phyloP scores from a whole-genome alignment of 148 eudicot genomes.

The Rhododendron vialii region DNA sequence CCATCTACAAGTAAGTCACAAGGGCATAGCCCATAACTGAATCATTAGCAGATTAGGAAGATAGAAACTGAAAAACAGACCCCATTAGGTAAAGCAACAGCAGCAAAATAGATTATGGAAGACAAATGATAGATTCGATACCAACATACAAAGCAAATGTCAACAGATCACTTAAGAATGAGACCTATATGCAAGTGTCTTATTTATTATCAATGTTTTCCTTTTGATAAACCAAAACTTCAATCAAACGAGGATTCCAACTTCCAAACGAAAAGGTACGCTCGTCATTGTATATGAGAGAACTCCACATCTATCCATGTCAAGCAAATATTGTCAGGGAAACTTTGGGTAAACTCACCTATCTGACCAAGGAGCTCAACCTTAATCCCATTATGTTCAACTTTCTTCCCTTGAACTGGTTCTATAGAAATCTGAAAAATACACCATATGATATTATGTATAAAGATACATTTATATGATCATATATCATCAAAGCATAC shows the following conservation, averaged over 20 bases:
- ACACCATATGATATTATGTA: background rate
- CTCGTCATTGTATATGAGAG: background rate
- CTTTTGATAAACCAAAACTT: background rate
- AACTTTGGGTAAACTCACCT: constrained; percentile 37
- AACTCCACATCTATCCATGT: background rate
- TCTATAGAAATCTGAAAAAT: constrained; percentile 66
- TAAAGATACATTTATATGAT: background rate
- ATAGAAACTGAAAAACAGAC: background rate
- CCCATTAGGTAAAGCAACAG: background rate
- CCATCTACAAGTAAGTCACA: background rate
- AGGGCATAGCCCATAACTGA: background rate
- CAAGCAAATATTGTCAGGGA: background rate
- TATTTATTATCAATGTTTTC: background rate
- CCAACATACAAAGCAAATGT: background rate
- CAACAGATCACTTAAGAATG: background rate
- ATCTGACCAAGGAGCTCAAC: constrained; percentile 98
- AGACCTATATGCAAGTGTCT: background rate
- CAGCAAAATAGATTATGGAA: background rate
- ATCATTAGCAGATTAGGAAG: background rate
- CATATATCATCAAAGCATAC: background rate
- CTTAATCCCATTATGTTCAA: constrained; percentile 94
- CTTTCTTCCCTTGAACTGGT: constrained; percentile 91
- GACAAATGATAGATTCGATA: background rate
- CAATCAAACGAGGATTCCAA: background rate
- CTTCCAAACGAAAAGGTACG: background rate